Evolutionary conservation across 2,329 filamentous ascomycete genomes (phyloP), one percentile per base, ranked within the genome.

Genomic region (Aspergillus phoenicis): DNA sequence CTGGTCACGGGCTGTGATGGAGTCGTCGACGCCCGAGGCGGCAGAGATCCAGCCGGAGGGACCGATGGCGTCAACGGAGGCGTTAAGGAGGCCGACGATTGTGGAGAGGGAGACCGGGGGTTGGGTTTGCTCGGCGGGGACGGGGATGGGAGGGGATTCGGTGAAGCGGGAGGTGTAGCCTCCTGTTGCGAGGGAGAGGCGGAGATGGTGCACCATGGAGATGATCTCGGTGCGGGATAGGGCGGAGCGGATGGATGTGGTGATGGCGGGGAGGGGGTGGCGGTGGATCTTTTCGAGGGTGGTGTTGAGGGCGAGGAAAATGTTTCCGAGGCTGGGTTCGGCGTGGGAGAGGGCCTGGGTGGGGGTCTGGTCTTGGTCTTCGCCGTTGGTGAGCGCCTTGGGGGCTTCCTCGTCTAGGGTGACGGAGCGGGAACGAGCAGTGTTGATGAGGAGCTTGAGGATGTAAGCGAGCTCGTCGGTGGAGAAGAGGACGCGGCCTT

Each of bases 11-110:
- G 70, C 71, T 30, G 72, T 64, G 28, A 30, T 30, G 22, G 70
- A 66, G 17, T 73, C 74, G 43, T 72, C 69, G 33, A 75, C 66
- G 17, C 67, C 68, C 5, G 73, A 69, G n/a, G 75, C 76, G 15
- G 76, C 77, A 8, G 78, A 74, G 53, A 81, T 76, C 79, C 79
- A 81, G 48, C 80, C 80, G 3, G 78, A 78, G 2, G 80, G 79
- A 5, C 81, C 80, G 30, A 82, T 73, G 48, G 78, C 78, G 65
- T 83, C 81, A 43, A 83, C 73, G 36, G 78, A 77, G 60, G 75
- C 77, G 60, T 75, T 80, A 33, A 83, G 70, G 22, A 80, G 65
- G 60, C 76, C 73, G 43, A 77, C 68, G 52, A 80, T 79, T 11
- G 73, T 73, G 52, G 73, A 62, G 20, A 81, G 74, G 22, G 72